Evolutionary conservation across 1,284 basidiomycete species (phyloP), one percentile per base, ranked within the genome.

Genomic region (Cutaneotrichosporon sp.): DNA sequence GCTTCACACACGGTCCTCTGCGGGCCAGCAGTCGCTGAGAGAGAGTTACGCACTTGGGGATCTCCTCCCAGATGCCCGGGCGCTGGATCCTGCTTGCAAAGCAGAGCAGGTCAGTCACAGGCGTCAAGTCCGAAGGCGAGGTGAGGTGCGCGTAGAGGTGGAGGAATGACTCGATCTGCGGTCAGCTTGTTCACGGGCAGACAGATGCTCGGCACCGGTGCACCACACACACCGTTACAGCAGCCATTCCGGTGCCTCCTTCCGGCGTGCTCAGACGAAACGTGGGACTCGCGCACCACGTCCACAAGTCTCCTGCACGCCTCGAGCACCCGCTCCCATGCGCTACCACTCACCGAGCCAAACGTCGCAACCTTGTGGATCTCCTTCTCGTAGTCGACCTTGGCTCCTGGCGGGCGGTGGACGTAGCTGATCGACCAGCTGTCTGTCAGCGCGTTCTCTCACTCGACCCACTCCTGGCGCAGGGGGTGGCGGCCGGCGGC

Each of bases 361-460:
- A 80, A 81, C 4, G 77, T 79, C n/a, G 79, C 80, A 29, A 81
- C 75, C 62, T 74, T 70, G 54, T 72, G 72, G 38, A 80, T 80
- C 67, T 78, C 76, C 66, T 80, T 79, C 64, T 79, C 80, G 56
- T 81, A 81, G 46, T 79, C 77, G 50, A 78, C 71, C 59, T 81
- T 81, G 10, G 78, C 73, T 4, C 74, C 76, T 6, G 77, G 76
- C n/a, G 76, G 75, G 51, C 80, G 70, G 62, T 80, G 76, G 10
- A 80, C 75, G 61, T 79, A 81, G 29, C 76, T 79, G 54, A 80
- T 73, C 10, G 79, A 74, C 80, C 80, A 81, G 62, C 80, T 81
- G 54, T 36, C 47, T 34, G 38, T 42, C 16, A 31, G 24, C 7
- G 18, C 34, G 1, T 31, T 18, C 47, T 20, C 4, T 25, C 16